Conservation (phyloP, 2,329 filamentous ascomycete species). For the Hypoxylon sp. region DNA sequence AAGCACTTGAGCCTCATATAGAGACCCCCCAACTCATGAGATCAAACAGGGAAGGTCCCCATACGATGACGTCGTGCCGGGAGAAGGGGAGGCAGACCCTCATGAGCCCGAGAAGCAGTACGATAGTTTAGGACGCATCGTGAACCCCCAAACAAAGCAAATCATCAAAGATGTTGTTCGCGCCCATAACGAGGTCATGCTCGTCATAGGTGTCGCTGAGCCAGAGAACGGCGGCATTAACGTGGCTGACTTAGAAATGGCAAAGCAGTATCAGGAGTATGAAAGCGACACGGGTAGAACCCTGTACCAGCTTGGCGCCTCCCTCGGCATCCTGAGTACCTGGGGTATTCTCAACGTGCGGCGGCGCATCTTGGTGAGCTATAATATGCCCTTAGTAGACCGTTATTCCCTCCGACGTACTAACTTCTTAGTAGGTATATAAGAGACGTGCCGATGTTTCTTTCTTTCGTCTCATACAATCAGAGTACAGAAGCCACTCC, state of each 20-base stretch:
- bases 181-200: slow-evolving; percentile 75
- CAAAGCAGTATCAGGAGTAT: slow-evolving; percentile 62
- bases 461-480: slow-evolving; percentile 62
- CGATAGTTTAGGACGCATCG: slow-evolving; percentile 69
- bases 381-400: background rate
- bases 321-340: slow-evolving; percentile 60
- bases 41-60: slow-evolving; percentile 69
- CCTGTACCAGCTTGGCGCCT: slow-evolving; percentile 56
- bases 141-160: slow-evolving; percentile 68
- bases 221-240: slow-evolving; percentile 64
- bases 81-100: slow-evolving; percentile 62
- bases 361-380: slow-evolving; percentile 67
- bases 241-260: slow-evolving; percentile 57
- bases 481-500: slow-evolving; percentile 56
- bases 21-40: slow-evolving; percentile 6
- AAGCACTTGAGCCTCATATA: slow-evolving; percentile 45
- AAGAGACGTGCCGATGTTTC: slow-evolving; percentile 64
- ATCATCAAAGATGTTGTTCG: slow-evolving; percentile 72
- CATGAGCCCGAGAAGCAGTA: slow-evolving; percentile 64
- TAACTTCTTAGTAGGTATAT: slow-evolving; percentile 62
- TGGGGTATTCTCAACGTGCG: slow-evolving; percentile 69
- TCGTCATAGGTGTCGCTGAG: slow-evolving; percentile 73
- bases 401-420: background rate
- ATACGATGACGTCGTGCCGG: slow-evolving; percentile 70
- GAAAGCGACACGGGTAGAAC: slow-evolving; percentile 64